These are phyloP conservation scores for Jimgerdemannia lactiflua DNA, from an alignment of 192 early-diverging fungal genomes.

Conservation along the genomic window DNA sequence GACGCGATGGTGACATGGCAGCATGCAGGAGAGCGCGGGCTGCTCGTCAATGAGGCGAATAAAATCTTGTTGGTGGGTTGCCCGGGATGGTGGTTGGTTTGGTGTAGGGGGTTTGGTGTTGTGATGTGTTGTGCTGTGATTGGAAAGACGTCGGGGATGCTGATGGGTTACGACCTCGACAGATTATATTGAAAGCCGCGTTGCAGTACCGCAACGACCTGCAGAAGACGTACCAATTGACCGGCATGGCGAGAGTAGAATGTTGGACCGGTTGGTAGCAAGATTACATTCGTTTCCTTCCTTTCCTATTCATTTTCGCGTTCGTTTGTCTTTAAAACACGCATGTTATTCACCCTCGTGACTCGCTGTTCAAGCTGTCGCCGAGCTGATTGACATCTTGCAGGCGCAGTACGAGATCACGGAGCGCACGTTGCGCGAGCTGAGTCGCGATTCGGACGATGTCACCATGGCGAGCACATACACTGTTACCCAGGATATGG, in stretches of 20 bases:
- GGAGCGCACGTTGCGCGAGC: not conserved
- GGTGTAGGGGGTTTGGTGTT: not conserved
- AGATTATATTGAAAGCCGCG: not conserved
- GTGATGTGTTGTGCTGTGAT: not conserved
- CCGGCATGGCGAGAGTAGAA: not conserved
- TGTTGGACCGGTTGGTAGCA: not conserved
- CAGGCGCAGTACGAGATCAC: slow-evolving; percentile 17
- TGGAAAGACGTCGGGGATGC: no score
- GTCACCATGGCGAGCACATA: not conserved
- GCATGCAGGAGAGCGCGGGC: not conserved
- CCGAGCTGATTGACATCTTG: slow-evolving; percentile 18
- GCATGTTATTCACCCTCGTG: not conserved
- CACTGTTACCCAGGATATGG: not conserved
- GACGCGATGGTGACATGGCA: not conserved
- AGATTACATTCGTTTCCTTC: no score
- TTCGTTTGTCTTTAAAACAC: no score
- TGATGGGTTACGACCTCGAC: not conserved
- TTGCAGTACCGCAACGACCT: not conserved
- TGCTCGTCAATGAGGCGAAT: not conserved
- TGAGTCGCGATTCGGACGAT: not conserved
- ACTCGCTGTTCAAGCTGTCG: not conserved
- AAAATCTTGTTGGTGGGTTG: not conserved
- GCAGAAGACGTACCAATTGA: not conserved
- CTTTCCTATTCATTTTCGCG: no score
- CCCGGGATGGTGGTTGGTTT: no score